These are phyloP conservation scores for Lipomyces starkeyi DNA, from an alignment of 805 yeast genomes.

Conservation along the genomic window DNA sequence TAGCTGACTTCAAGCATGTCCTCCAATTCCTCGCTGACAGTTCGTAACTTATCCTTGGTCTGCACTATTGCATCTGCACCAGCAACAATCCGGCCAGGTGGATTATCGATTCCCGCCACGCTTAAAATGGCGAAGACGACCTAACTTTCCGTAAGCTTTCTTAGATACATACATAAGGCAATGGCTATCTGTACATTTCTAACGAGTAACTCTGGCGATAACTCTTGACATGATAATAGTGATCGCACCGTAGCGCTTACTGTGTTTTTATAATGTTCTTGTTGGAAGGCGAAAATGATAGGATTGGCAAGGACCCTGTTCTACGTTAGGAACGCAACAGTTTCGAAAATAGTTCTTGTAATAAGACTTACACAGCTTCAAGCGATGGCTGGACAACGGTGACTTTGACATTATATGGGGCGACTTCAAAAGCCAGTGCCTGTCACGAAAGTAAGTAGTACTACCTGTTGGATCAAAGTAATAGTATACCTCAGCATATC, in stretches of 20 bases:
- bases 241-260: constrained; percentile 34
- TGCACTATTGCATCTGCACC: constrained; percentile 45
- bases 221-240: constrained; percentile 30
- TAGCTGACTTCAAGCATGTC: constrained; percentile 39
- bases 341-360: background rate
- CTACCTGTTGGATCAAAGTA: background rate
- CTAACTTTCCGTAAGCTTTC: constrained; percentile 1
- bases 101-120: constrained; percentile 45
- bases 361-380: constrained; percentile 36
- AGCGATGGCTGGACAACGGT: constrained; percentile 44
- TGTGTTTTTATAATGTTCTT: constrained; percentile 30
- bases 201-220: constrained; percentile 39
- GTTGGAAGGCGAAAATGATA: constrained; percentile 23
- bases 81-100: constrained; percentile 44
- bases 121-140: constrained; percentile 37
- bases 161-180: background rate
- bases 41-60: constrained; percentile 42
- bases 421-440: constrained; percentile 43
- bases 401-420: constrained; percentile 42
- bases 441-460: background rate
- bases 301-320: constrained; percentile 34
- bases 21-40: constrained; percentile 45
- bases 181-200: constrained; percentile 26
- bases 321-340: background rate
- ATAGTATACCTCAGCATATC: constrained; percentile 40